Evolutionary conservation across 306 rosid species (phyloP), one percentile per base, ranked within the genome.

Genomic region (Trifolium repens): DNA sequence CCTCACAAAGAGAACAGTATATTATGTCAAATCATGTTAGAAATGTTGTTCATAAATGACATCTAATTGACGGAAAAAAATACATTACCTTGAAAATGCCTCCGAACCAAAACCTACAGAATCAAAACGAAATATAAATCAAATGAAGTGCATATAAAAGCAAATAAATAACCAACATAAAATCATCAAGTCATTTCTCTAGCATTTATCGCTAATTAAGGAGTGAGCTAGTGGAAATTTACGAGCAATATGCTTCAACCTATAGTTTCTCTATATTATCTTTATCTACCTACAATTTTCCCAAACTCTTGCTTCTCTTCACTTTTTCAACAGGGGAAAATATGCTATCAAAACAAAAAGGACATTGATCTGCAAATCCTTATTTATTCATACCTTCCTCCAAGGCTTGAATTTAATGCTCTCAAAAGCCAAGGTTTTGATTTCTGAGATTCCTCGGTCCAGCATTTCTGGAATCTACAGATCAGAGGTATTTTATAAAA

Each of bases 81-180:
- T 44, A 37, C 35, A 34, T 75, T 87, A 94, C 98, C 98, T 94
- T 94, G 89, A 89, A 94, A 78, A 91, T 30, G 85, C 98, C 98
- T 87, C 98, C 98, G 75, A 73, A 88, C 98, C 98, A 94, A 89
- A 94, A 94, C 98, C 98, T 93, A 73, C 71, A 63, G 17, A 76
- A 53, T 47, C 17, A 80, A 63, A 82, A 75, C 30, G 19, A 37
- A 83, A 69, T 67, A 71, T 49, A 47, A 75, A 71, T 82, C 26
- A 52, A 71, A 72, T 68, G 61, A 69, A 19, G 32, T 10, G 75
- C 22, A 53, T 14, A 83, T 64, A 44, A 67, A 65, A 55, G 64
- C 13, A 77, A 42, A 60, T 16, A 19, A 75, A 19, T 35, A 60
- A 39, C 60, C 47, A 42, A 49, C 55, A 50, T 44, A 52, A 75